Percentiles rank a stretch among this genome's conserved stretches.
Evolutionary conservation across 805 yeast species (phyloP).

Genomic region (Kuraishia cidri): DNA sequence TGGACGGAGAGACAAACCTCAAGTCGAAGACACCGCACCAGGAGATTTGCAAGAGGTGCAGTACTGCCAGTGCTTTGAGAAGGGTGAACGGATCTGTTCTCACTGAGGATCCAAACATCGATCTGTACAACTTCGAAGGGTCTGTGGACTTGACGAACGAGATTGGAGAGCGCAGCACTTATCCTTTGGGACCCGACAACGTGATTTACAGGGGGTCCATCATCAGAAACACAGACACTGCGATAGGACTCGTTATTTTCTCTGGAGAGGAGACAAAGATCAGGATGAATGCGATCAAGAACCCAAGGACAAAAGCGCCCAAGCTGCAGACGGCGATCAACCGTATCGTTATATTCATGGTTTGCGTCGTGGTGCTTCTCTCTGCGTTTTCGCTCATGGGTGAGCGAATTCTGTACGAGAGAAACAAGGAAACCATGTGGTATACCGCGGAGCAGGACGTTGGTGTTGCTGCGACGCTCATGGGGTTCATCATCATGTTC

Average conservation of each 20-base stretch:
- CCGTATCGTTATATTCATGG: slow-evolving; percentile 81
- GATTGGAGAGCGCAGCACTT: slow-evolving; percentile 19
- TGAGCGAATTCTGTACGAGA: slow-evolving; percentile 42
- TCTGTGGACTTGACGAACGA: slow-evolving; percentile 28
- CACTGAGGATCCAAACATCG: slow-evolving; percentile 87
- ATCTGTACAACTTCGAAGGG: slow-evolving; percentile 89
- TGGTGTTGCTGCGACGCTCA: slow-evolving; percentile 80
- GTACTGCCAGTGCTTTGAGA: slow-evolving; percentile 40
- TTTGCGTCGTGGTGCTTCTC: slow-evolving; percentile 61
- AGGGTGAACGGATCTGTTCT: slow-evolving; percentile 44
- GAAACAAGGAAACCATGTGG: slow-evolving; percentile 48
- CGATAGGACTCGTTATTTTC: slow-evolving; percentile 77
- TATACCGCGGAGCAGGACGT: slow-evolving; percentile 66
- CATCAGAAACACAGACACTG: slow-evolving; percentile 70
- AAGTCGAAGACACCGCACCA: slow-evolving; percentile 66
- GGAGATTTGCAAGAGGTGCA: slow-evolving; percentile 44
- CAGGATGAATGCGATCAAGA: slow-evolving; percentile 87
- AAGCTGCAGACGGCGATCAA: slow-evolving; percentile 80
- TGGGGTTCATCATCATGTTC: slow-evolving; percentile 96
- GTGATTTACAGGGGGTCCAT: slow-evolving; percentile 89
- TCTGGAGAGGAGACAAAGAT: slow-evolving; percentile 96
- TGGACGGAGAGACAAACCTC: slow-evolving; percentile 94
- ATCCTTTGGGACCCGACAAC: slow-evolving; percentile 72
- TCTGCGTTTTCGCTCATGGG: slow-evolving; percentile 81
- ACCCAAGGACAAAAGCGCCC: slow-evolving; percentile 90